Evolutionary conservation across 768 basidiomycete species (phyloP).

Genomic region (Boletus rex-veris): DNA sequence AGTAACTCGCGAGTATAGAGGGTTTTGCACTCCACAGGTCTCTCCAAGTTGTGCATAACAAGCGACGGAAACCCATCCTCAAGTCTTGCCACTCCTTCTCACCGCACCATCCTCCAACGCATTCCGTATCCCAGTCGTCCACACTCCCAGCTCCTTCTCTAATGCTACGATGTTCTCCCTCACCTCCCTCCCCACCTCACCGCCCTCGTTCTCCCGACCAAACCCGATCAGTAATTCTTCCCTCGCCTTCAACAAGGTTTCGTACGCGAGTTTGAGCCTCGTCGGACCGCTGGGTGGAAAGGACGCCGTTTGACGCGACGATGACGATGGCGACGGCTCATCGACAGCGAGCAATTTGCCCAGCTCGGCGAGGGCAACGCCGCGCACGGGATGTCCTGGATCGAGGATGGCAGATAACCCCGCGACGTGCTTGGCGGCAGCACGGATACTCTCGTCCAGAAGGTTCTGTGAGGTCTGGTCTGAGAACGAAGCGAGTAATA

Average conservation of each 20-base stretch:
- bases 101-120: conserved; percentile 42
- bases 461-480: conserved; percentile 41
- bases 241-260: conserved; percentile 60
- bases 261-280: conserved; percentile 60
- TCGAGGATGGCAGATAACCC: conserved; percentile 55
- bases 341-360: conserved; percentile 81
- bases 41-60: no score
- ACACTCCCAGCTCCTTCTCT: conserved; percentile 71
- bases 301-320: conserved; percentile 12
- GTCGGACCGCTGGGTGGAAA: conserved; percentile 69
- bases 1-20: no score
- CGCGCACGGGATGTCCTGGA: conserved; percentile 73
- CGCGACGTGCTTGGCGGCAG: conserved; percentile 48
- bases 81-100: background rate
- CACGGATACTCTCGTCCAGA: conserved; percentile 62
- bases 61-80: background rate
- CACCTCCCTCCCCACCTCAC: conserved; percentile 62
- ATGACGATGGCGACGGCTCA: conserved; percentile 48
- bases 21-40: no score
- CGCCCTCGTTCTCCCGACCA: conserved; percentile 66
- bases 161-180: conserved; percentile 55
- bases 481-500: conserved; percentile 55
- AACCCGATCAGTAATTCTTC: conserved; percentile 68
- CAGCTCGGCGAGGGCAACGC: conserved; percentile 70
- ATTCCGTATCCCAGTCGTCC: conserved; percentile 61